Evolutionary conservation across 805 yeast species (phyloP), one percentile per base, ranked within the genome.

Genomic region (Pichia manshurica): DNA sequence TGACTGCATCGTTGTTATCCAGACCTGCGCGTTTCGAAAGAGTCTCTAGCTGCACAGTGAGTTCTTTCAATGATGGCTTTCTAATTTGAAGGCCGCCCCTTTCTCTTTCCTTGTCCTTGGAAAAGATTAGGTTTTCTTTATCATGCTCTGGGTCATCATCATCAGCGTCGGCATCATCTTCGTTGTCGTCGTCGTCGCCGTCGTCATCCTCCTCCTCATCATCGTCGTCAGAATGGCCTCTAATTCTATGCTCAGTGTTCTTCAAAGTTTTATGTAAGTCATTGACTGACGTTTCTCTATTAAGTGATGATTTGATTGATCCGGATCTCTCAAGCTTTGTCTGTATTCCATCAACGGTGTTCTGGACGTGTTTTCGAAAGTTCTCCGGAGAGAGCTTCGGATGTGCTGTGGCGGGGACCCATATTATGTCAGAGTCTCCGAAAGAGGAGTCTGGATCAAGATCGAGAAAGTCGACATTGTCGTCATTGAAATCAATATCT

Each of bases 351-450:
- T 73, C 74, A 4, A 77, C 79, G n/a, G 78, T 73, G 23, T 68
- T 63, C 49, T 82, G 82, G 39, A 85, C 81, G 59, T 84, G 84
- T 54, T 74, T 76, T 53, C 81, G 71, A 67, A 81, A 84, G 57
- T 86, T 87, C 58, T 87, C 95, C 2, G 98, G 98, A 22, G 95
- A 90, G n/a, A 91, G 77, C 57, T 86, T 91, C 1, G 98, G 98
- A 63, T 93, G 99, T 34, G 88, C 73, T 53, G 79, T 81, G 2
- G 98, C 99, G 0, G 98, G 98, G 1, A 93, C 97, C 99, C 99
- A 91, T 46, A 91, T 69, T 29, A 86, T 21, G 44, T 48, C 46
- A 2, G 47, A 39, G 23, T 48, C 53, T 7, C 45, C 25, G 21
- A 44, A 42, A 10, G 47, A 39, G 13, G 53, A 28, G 40, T 48